Percentiles rank a stretch among this genome's conserved stretches.
These are phyloP conservation scores for Tuber brumale DNA, from an alignment of 495 filamentous ascomycete species.

Conservation along the genomic window DNA sequence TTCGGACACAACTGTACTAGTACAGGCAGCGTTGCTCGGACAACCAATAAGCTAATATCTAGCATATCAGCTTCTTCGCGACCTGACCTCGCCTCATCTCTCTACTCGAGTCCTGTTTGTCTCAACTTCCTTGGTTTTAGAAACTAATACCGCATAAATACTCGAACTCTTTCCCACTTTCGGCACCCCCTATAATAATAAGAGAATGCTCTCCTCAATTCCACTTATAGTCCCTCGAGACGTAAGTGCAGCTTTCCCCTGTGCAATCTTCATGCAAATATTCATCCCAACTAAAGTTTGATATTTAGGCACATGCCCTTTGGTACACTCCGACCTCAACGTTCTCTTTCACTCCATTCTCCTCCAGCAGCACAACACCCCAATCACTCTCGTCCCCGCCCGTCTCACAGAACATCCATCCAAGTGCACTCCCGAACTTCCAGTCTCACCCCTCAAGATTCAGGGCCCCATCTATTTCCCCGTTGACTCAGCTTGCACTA, in stretches of 20 bases:
- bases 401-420: constrained; percentile 43
- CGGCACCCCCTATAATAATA: neutral
- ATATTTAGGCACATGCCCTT: constrained; percentile 24
- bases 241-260: constrained; percentile 47
- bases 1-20: too few species aligned
- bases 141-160: neutral
- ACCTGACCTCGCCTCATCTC: neutral
- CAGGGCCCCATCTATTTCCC: constrained; percentile 44
- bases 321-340: constrained; percentile 68
- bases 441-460: constrained; percentile 32
- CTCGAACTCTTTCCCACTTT: neutral
- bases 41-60: neutral
- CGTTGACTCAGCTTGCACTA: constrained; percentile 55
- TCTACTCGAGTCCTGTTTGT: neutral
- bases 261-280: neutral
- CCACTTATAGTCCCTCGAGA: constrained; percentile 65
- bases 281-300: constrained; percentile 15
- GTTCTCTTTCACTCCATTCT: constrained; percentile 48
- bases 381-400: constrained; percentile 25
- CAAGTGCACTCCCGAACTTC: constrained; percentile 15
- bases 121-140: neutral
- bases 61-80: neutral
- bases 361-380: constrained; percentile 36
- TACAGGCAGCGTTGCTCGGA: neutral
- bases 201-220: constrained; percentile 57